Percentiles rank a stretch among this genome's conserved stretches.
Conservation (phyloP, 805 yeast genomes). For the Clavispora santaluciae region DNA sequence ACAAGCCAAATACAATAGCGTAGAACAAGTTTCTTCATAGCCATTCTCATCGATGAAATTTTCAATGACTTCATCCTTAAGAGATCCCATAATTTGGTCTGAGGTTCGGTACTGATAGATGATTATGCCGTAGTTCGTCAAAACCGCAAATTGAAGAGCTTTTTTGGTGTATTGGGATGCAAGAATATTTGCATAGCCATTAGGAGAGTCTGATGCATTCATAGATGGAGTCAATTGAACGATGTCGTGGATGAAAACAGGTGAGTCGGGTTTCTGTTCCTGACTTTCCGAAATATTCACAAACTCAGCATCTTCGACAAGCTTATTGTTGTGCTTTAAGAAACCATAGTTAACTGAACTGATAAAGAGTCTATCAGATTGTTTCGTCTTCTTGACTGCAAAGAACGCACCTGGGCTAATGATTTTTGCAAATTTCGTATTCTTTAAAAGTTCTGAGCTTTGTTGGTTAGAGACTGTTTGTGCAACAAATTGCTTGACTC, state of each 20-base stretch:
- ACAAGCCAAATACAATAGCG: conserved; percentile 80
- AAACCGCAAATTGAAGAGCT: conserved; percentile 70
- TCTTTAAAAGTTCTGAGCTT: conserved; percentile 53
- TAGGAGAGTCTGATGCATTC: conserved; percentile 69
- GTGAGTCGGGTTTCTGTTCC: conserved; percentile 7
- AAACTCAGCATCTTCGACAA: conserved; percentile 78
- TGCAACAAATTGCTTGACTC: conserved; percentile 36
- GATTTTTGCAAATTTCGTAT: conserved; percentile 54
- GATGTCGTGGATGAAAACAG: conserved; percentile 59
- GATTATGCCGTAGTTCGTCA: conserved; percentile 75
- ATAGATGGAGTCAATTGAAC: conserved; percentile 65
- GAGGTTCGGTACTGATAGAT: conserved; percentile 77
- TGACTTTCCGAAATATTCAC: conserved; percentile 26
- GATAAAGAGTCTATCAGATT: conserved; percentile 54
- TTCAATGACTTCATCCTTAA: conserved; percentile 61
- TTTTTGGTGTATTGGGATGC: conserved; percentile 76
- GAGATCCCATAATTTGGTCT: conserved; percentile 65
- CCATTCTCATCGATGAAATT: conserved; percentile 78
- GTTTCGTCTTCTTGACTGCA: conserved; percentile 50
- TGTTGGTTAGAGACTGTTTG: conserved; percentile 38
- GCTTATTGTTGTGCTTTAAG: conserved; percentile 63
- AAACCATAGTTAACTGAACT: conserved; percentile 84
- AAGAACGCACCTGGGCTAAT: conserved; percentile 85
- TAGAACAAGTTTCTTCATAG: conserved; percentile 82
- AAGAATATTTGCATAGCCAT: conserved; percentile 78